These are phyloP conservation scores for Coemansia sp. DNA, from an alignment of 192 early-diverging fungal species.

Conservation along the genomic window DNA sequence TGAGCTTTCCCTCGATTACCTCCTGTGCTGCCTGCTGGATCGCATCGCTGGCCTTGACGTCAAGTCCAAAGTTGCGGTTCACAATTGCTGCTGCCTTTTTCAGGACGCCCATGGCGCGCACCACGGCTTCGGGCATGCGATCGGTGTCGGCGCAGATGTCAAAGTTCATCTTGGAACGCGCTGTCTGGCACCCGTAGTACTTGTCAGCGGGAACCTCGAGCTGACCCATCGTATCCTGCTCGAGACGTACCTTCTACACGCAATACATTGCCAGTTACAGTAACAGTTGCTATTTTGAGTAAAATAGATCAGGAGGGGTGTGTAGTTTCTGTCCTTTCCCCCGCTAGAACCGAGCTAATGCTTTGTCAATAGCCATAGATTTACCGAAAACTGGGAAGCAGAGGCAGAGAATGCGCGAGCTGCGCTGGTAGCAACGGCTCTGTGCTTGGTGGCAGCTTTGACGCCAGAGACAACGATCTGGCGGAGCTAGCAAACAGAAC, in stretches of 20 bases:
- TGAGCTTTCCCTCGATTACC: conserved; percentile 88
- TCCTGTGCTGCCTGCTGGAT: conserved; percentile 90
- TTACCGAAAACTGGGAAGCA: conserved; percentile 45
- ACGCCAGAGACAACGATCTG: conserved; percentile 33
- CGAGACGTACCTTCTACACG: conserved; percentile 59
- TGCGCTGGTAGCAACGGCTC: conserved; percentile 11
- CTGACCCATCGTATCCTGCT: conserved; percentile 92
- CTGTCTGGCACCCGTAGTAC: conserved; percentile 98
- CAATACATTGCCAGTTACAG: not conserved
- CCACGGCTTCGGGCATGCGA: conserved; percentile 93
- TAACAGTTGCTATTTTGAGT: not conserved
- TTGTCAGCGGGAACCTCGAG: conserved; percentile 92
- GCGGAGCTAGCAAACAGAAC: conserved; percentile 41
- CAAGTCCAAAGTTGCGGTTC: conserved; percentile 89
- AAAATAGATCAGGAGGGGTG: not conserved
- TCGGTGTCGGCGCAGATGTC: conserved; percentile 92
- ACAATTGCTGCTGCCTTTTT: conserved; percentile 95
- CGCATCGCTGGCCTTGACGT: conserved; percentile 77
- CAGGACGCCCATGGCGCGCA: conserved; percentile 92
- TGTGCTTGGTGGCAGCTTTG: conserved; percentile 28
- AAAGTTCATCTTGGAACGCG: conserved; percentile 96
- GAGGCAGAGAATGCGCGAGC: conserved; percentile 50
- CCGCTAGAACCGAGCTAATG: not conserved
- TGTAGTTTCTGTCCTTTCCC: not conserved
- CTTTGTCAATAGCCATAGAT: conserved; percentile 9